A percentile compares a stretch with the other conserved stretches of the same genome.
Evolutionary conservation across 164 flowering plant species (phyloP).

Genomic region (Liquidambar formosana): DNA sequence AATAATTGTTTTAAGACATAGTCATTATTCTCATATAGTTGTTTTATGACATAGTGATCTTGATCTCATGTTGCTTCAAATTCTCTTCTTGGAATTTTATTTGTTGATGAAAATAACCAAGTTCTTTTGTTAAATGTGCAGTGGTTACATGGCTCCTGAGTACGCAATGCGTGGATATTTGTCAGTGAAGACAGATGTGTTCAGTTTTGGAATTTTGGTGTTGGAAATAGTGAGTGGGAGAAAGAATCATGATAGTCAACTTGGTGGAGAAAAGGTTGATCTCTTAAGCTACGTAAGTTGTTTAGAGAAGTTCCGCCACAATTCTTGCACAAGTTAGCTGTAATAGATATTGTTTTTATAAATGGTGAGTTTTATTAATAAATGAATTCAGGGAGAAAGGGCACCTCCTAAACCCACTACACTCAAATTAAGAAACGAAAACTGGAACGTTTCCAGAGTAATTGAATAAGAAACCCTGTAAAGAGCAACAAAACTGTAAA

Average conservation of each 20-base stretch:
- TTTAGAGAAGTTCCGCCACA: too few relatives aligned
- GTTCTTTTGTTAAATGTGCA: slow-evolving; percentile 22
- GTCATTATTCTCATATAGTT: too few relatives aligned
- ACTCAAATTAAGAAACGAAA: too few relatives aligned
- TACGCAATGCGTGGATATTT: slow-evolving; percentile 79
- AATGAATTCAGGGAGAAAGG: too few relatives aligned
- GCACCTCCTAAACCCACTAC: too few relatives aligned
- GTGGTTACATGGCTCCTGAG: slow-evolving; percentile 93
- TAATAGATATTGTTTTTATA: too few relatives aligned
- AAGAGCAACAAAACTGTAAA: not conserved
- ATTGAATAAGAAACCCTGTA: not conserved
- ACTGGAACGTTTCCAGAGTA: too few relatives aligned
- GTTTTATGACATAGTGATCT: not conserved
- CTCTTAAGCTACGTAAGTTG: slow-evolving; percentile 74
- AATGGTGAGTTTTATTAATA: too few relatives aligned
- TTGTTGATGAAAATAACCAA: not conserved
- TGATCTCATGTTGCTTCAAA: not conserved
- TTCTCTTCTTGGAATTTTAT: not conserved
- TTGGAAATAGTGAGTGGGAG: slow-evolving; percentile 84
- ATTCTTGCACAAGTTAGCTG: too few relatives aligned
- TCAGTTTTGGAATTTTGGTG: slow-evolving; percentile 75
- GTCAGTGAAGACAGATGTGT: slow-evolving; percentile 82
- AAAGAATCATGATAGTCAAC: slow-evolving; percentile 49
- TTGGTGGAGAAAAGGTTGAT: slow-evolving; percentile 48
- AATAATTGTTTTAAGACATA: not conserved